Conservation (phyloP, 2,329 filamentous ascomycete species). For the Capronia americana region DNA sequence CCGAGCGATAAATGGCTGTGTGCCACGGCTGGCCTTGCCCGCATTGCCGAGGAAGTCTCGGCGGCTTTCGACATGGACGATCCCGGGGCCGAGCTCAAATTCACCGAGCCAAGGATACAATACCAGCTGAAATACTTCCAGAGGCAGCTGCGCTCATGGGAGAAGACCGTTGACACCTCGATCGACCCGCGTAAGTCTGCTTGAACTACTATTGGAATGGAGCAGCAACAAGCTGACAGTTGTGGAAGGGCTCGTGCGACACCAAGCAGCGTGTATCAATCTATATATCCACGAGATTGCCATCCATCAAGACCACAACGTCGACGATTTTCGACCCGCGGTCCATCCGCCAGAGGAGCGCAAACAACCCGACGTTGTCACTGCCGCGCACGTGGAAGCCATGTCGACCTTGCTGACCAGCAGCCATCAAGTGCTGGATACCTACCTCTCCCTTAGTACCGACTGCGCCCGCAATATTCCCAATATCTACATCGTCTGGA, state of each 20-base stretch:
- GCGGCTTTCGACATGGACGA: slow-evolving; percentile 71
- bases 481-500: slow-evolving; percentile 72
- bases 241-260: slow-evolving; percentile 50
- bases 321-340: slow-evolving; percentile 55
- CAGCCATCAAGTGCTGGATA: slow-evolving; percentile 67
- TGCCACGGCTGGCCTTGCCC: slow-evolving; percentile 63
- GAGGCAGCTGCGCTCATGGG: slow-evolving; percentile 67
- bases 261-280: slow-evolving; percentile 69
- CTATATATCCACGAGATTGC: slow-evolving; percentile 78
- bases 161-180: slow-evolving; percentile 57
- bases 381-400: slow-evolving; percentile 68
- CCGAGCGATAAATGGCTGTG: slow-evolving; percentile 62
- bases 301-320: slow-evolving; percentile 68
- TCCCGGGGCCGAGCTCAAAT: slow-evolving; percentile 56
- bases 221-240: neutral
- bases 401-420: slow-evolving; percentile 69
- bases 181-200: slow-evolving; percentile 62
- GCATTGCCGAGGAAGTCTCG: slow-evolving; percentile 71
- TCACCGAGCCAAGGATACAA: slow-evolving; percentile 68
- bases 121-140: slow-evolving; percentile 70
- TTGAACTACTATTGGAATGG: too few species aligned
- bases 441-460: slow-evolving; percentile 67
- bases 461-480: slow-evolving; percentile 67
- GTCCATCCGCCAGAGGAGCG: slow-evolving; percentile 39
- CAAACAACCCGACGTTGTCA: slow-evolving; percentile 44